Evolutionary conservation across 2,329 filamentous ascomycete genomes (phyloP).

Genomic region (Cladobotryum protrusum): DNA sequence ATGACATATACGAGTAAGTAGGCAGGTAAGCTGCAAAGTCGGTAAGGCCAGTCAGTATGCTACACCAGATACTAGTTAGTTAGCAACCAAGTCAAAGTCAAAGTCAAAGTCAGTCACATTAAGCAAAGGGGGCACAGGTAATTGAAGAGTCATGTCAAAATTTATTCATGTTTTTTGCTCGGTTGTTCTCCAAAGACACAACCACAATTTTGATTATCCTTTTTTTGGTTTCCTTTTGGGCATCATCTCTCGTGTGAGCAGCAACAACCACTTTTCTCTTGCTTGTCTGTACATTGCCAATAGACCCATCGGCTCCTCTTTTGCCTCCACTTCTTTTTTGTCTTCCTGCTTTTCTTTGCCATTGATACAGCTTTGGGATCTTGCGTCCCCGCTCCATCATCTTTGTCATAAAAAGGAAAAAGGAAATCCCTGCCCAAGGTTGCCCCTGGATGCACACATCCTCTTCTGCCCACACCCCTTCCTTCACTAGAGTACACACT

Average conservation of each 20-base stretch:
- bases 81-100: no score
- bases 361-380: slow-evolving; percentile 3
- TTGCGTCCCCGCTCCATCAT: slow-evolving; percentile 9
- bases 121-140: no score
- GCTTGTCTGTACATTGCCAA: background rate
- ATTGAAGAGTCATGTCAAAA: background rate
- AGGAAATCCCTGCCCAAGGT: slow-evolving; percentile 11
- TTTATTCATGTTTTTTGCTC: slow-evolving; percentile 13
- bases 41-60: no score
- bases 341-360: slow-evolving; percentile 2
- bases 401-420: slow-evolving; percentile 4
- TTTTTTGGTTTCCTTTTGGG: slow-evolving; percentile 4
- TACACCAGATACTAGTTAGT: no score
- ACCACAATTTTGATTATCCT: slow-evolving; percentile 4
- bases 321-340: slow-evolving; percentile 6
- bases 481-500: slow-evolving; percentile 11
- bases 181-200: slow-evolving; percentile 4
- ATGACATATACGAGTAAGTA: no score
- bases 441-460: slow-evolving; percentile 11
- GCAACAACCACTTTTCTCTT: slow-evolving; percentile 5
- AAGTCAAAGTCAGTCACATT: no score
- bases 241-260: slow-evolving; percentile 7
- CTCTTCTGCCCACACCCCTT: background rate
- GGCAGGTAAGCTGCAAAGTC: no score
- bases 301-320: slow-evolving; percentile 11